These are phyloP conservation scores for Gossypium lobatum DNA, from an alignment of 441 rosid species.

Conservation along the genomic window DNA sequence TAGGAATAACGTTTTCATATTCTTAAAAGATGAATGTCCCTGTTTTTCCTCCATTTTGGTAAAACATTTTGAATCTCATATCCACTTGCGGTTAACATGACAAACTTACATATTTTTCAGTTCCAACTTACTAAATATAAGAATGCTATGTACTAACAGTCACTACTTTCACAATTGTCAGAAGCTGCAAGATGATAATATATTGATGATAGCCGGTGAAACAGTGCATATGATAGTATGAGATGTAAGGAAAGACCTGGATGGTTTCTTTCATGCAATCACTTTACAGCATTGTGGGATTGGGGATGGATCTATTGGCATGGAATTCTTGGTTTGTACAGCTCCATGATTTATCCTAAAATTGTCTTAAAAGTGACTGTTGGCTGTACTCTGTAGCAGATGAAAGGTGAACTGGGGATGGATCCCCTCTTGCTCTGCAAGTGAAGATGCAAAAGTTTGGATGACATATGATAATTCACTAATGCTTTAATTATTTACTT, in stretches of 20 bases:
- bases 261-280: not conserved
- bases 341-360: not conserved
- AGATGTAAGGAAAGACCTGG: slow-evolving; percentile 10
- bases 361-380: not conserved
- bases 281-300: not conserved
- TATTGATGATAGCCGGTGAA: slow-evolving; percentile 79
- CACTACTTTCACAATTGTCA: slow-evolving; percentile 26
- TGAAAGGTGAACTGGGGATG: not conserved
- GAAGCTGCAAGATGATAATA: slow-evolving; percentile 91
- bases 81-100: not conserved
- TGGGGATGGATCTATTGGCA: not conserved
- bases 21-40: not conserved
- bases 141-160: not conserved
- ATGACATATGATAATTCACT: not conserved
- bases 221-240: slow-evolving; percentile 65
- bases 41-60: not conserved
- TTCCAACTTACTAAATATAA: not conserved
- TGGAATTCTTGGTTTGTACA: not conserved
- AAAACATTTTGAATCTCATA: slow-evolving; percentile 1
- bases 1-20: not conserved
- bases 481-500: not conserved
- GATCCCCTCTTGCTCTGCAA: not conserved
- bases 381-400: not conserved
- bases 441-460: slow-evolving; percentile 2
- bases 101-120: not conserved